Percentiles rank a stretch among this genome's conserved stretches.
Conservation (phyloP, 2,329 filamentous ascomycete genomes). For the Cladosporium velox region DNA sequence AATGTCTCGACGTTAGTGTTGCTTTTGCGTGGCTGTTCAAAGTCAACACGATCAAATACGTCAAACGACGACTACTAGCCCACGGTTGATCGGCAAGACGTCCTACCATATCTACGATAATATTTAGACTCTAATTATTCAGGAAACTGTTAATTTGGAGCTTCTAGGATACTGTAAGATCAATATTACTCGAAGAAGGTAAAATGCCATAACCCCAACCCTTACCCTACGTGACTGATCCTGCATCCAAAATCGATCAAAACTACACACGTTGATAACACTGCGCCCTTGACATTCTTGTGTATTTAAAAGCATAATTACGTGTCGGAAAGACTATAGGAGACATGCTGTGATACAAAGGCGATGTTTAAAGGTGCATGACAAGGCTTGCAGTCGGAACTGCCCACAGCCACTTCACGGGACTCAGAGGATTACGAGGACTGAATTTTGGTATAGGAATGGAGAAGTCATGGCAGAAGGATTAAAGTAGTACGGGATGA, state of each 20-base stretch:
- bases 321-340: neutral
- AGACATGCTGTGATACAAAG: neutral
- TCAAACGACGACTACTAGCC: neutral
- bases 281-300: neutral
- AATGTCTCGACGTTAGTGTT: no score
- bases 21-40: neutral
- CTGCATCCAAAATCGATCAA: neutral
- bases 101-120: neutral
- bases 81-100: neutral
- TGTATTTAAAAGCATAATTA: accelerated
- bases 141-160: neutral
- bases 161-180: accelerated
- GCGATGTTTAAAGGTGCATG: neutral
- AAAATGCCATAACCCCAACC: neutral
- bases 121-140: neutral
- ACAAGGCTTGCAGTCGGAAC: neutral
- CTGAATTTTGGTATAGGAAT: neutral
- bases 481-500: neutral
- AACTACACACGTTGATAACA: neutral
- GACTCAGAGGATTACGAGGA: no score
- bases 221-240: neutral
- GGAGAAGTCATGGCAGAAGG: neutral
- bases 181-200: neutral
- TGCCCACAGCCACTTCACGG: neutral
- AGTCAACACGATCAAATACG: neutral